Percentiles rank a stretch among this genome's conserved stretches.
Conservation (phyloP, 441 rosid genomes). For the Gossypium schwendimanii region DNA sequence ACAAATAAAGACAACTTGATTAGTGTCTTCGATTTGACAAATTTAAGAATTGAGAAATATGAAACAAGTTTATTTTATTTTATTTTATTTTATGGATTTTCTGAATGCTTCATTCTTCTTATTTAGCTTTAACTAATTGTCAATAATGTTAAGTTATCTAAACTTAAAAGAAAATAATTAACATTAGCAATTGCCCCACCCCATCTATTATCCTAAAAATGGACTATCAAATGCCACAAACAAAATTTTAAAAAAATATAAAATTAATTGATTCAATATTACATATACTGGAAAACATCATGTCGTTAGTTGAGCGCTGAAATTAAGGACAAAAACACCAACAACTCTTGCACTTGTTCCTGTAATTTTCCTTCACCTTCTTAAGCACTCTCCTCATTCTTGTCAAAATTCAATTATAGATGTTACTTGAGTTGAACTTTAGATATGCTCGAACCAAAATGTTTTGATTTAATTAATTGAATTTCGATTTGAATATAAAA, state of each 20-base stretch:
- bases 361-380: background rate
- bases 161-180: conserved; percentile 6
- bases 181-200: conserved; percentile 8
- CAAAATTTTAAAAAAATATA: too few species aligned
- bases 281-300: background rate
- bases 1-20: background rate
- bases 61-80: background rate
- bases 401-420: too few species aligned
- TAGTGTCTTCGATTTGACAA: conserved; percentile 9
- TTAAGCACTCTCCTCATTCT: background rate
- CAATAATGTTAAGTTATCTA: background rate
- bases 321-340: background rate
- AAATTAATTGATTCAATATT: background rate
- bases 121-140: background rate
- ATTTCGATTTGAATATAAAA: background rate
- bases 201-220: conserved; percentile 14
- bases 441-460: too few species aligned
- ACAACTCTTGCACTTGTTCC: background rate
- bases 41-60: background rate
- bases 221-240: background rate
- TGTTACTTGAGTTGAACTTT: too few species aligned
- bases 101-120: background rate
- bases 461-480: background rate
- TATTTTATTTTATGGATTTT: background rate
- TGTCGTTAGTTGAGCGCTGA: background rate